Conservation (phyloP, 345 rosid species). For the Pugionium cornutum region DNA sequence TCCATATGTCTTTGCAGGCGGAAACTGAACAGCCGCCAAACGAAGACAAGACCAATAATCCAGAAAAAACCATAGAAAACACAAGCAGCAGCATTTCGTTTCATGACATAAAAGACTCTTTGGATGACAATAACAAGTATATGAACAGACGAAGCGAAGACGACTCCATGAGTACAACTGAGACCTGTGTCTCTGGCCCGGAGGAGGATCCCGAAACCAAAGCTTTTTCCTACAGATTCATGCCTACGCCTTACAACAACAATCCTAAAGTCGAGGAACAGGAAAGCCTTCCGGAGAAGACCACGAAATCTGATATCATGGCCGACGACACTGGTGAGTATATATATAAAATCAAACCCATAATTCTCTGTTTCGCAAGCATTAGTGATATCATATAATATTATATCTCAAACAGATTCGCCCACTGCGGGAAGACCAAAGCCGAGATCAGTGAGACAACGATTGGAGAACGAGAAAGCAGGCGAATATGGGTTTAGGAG, state of each 20-base stretch:
- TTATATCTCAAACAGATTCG: conserved; percentile 22
- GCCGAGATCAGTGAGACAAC: conserved; percentile 69
- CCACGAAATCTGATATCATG: conserved; percentile 19
- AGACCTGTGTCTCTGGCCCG: conserved; percentile 42
- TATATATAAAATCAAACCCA: background rate
- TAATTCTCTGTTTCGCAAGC: background rate
- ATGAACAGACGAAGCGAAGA: conserved; percentile 48
- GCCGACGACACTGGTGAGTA: conserved; percentile 21
- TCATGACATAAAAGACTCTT: conserved; percentile 25
- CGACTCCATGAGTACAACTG: conserved; percentile 39
- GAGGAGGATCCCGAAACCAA: conserved; percentile 49
- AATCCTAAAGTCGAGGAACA: conserved; percentile 40
- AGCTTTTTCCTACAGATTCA: conserved; percentile 43
- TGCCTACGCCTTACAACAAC: conserved; percentile 57
- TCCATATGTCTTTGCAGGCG: no score
- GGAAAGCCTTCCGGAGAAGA: conserved; percentile 38
- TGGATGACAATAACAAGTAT: conserved; percentile 34
- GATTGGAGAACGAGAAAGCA: conserved; percentile 40
- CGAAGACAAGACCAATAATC: background rate
- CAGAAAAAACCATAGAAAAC: conserved; percentile 15
- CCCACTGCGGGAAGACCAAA: conserved; percentile 44
- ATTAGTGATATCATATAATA: background rate
- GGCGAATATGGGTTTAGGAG: conserved; percentile 20
- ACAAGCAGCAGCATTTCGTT: conserved; percentile 29
- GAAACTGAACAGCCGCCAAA: conserved; percentile 17